A percentile compares a stretch with the other conserved stretches of the same genome.
Conservation (phyloP, 805 yeast genomes). For the Kodamaea neixiangensis region DNA sequence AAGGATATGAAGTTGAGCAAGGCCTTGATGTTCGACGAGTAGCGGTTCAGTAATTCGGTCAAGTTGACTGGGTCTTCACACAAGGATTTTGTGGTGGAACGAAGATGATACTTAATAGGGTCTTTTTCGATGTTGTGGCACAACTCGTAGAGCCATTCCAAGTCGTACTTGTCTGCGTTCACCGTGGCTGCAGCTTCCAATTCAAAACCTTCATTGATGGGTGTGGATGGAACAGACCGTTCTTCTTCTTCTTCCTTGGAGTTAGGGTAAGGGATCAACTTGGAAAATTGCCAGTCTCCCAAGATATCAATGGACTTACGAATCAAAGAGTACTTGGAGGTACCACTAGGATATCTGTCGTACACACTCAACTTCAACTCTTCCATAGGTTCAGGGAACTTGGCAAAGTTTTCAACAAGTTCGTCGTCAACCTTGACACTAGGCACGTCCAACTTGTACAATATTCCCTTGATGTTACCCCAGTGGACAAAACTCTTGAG, state of each 20-base stretch:
- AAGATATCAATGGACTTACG: constrained; percentile 40
- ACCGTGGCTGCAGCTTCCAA: not conserved
- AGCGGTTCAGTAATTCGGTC: constrained; percentile 29
- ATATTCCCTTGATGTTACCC: constrained; percentile 52
- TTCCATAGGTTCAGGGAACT: constrained; percentile 43
- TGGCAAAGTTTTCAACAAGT: constrained; percentile 29
- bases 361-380: constrained; percentile 42
- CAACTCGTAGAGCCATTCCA: constrained; percentile 36
- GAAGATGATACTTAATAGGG: constrained; percentile 51
- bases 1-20: constrained; percentile 32
- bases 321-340: constrained; percentile 47
- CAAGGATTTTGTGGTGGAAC: constrained; percentile 38
- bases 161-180: constrained; percentile 18
- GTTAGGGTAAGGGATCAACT: constrained; percentile 38
- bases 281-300: constrained; percentile 40
- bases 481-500: constrained; percentile 55
- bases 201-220: not conserved
- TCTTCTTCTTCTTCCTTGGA: not conserved
- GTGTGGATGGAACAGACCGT: constrained; percentile 1
- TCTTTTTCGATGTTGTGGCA: constrained; percentile 49
- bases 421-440: constrained; percentile 34
- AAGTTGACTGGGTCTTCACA: constrained; percentile 36
- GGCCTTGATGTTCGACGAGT: constrained; percentile 19
- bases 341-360: constrained; percentile 54
- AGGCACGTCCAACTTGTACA: constrained; percentile 43